Percentiles rank a stretch among this genome's conserved stretches.
These are phyloP conservation scores for Clausena lansium DNA, from an alignment of 345 rosid genomes.

Conservation along the genomic window DNA sequence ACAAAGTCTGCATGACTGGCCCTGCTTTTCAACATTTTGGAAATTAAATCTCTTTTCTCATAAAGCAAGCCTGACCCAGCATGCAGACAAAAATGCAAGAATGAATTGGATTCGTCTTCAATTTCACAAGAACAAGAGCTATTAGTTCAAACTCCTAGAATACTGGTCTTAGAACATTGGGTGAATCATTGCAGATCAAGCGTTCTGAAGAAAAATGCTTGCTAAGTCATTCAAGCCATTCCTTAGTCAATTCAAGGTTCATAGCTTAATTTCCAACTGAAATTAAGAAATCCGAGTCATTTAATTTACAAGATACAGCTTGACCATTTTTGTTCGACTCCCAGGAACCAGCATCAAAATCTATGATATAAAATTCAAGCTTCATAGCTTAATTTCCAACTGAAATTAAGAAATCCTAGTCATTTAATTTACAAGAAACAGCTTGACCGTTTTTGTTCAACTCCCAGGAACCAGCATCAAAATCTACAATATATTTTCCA, in stretches of 20 bases:
- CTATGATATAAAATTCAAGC: background rate
- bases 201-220: background rate
- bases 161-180: background rate
- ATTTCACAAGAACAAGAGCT: background rate
- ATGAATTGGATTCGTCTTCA: background rate
- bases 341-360: background rate
- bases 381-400: background rate
- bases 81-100: background rate
- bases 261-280: background rate
- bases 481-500: background rate
- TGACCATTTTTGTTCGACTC: background rate
- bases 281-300: background rate
- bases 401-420: background rate
- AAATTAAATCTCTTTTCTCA: slow-evolving; percentile 3
- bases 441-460: background rate
- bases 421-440: background rate
- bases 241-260: background rate
- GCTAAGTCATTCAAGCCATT: background rate
- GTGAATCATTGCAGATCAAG: background rate
- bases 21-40: slow-evolving; percentile 45
- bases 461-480: background rate
- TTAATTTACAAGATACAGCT: background rate
- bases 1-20: slow-evolving; percentile 86
- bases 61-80: background rate
- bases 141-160: background rate